Evolutionary conservation across 192 early-diverging fungal genomes (phyloP), one percentile per base, ranked within the genome.

Genomic region (Spizellomyces punctatus): DNA sequence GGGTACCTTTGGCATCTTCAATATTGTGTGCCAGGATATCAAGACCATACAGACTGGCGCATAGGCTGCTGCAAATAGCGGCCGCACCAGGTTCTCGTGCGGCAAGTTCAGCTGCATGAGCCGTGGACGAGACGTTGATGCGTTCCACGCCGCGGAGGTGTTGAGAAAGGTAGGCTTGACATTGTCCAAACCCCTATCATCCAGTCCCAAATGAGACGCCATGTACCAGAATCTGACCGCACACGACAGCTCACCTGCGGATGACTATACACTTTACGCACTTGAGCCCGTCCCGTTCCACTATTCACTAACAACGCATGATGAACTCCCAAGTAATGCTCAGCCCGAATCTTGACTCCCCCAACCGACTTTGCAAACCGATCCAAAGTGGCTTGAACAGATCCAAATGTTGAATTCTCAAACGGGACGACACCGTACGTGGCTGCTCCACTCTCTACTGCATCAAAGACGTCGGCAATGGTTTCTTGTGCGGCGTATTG

Each of bases 371-470:
- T 78, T 46, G 91, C 78, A 67, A 96, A 91, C 56, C 81, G 75
- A 71, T 98, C 95, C 17, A 98, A 79, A 0, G 96, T 95, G 58
- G 90, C 80, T 7, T 89, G 86, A 5, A 98, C 96, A 10, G 86
- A 86, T 47, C 96, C 96, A 80, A 69, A 69, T 17, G 90, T 92
- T 8, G 95, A 96, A 79, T 98, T 98, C 76, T 98, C 96, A 76
- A 95, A 94, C 3, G 96, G 96, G 6, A 98, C 91, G 62, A 98
- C 78, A 6, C 94, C 94, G 70, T 94, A 97, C n/a, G 90, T 92
- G 5, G 88, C 83, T 36, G 82, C 83, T 27, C 90, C 90, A 8
- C 84, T 83, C 71, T 89, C 90, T 1, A 93, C 91, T 0, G 90
- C 89, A 21, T 80, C 83, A 76, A 96, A 91, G 2, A 98, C 91